Conservation (phyloP, 2,329 filamentous ascomycete genomes). For the Westerdykella ornata region DNA sequence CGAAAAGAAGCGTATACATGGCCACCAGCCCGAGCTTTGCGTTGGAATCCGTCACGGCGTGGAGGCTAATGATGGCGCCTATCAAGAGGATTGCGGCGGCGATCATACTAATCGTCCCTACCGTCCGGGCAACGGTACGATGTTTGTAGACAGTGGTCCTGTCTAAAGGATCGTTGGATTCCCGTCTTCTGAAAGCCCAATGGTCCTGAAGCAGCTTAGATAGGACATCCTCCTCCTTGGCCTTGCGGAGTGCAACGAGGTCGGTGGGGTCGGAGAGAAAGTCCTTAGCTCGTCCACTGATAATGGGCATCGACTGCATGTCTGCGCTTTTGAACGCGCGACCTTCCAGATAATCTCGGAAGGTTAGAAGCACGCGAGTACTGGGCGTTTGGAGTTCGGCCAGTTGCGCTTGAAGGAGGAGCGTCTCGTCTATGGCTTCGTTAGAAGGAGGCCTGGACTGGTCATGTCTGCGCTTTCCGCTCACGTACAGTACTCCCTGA, state of each 20-base stretch:
- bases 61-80: slow-evolving; percentile 17
- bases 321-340: not conserved
- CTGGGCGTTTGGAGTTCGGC: slow-evolving; percentile 1
- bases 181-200: slow-evolving; percentile 5
- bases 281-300: slow-evolving; percentile 7
- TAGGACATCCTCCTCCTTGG: slow-evolving; percentile 7
- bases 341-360: slow-evolving; percentile 5
- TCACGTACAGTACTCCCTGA: slow-evolving; percentile 1
- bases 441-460: not conserved
- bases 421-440: slow-evolving; percentile 1
- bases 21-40: slow-evolving; percentile 16
- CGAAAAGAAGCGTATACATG: slow-evolving; percentile 18
- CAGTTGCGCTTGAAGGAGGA: slow-evolving; percentile 4
- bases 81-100: slow-evolving; percentile 18
- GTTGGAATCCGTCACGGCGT: slow-evolving; percentile 6
- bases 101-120: slow-evolving; percentile 3
- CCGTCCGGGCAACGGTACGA: slow-evolving; percentile 7
- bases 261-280: slow-evolving; percentile 3
- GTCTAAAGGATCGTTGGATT: slow-evolving; percentile 2
- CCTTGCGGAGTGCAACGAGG: slow-evolving; percentile 1
- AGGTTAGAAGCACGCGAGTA: slow-evolving; percentile 1
- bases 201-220: slow-evolving; percentile 11
- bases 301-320: slow-evolving; percentile 1
- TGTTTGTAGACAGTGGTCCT: slow-evolving; percentile 8
- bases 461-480: not conserved